Evolutionary conservation across 1,284 basidiomycete genomes (phyloP).

Genomic region (Leccinum variabile): DNA sequence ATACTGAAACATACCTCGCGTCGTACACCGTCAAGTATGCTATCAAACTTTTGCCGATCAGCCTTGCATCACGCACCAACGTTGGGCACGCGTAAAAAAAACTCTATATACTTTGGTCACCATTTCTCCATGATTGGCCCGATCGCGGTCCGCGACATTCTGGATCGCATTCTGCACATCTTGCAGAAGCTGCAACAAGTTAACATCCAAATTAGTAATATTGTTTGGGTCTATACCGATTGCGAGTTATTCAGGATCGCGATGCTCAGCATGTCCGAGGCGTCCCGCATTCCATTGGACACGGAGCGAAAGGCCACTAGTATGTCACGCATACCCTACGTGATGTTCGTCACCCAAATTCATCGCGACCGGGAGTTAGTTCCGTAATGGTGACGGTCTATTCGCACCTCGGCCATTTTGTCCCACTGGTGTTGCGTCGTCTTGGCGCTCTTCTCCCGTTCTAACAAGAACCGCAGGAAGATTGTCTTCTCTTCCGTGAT

Average conservation of each 20-base stretch:
- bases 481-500: conserved; percentile 57
- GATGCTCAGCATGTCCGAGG: conserved; percentile 22
- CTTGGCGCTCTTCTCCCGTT: conserved; percentile 42
- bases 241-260: conserved; percentile 19
- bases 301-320: conserved; percentile 30
- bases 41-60: conserved; percentile 27
- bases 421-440: conserved; percentile 30
- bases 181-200: conserved; percentile 25
- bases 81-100: conserved; percentile 3
- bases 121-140: conserved; percentile 21
- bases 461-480: conserved; percentile 48
- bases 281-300: conserved; percentile 21
- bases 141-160: conserved; percentile 24
- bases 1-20: conserved; percentile 24
- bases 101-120: conserved; percentile 26
- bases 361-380: background rate
- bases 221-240: conserved; percentile 19
- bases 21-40: conserved; percentile 25
- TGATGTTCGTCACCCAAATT: conserved; percentile 5
- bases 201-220: conserved; percentile 5
- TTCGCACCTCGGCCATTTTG: conserved; percentile 34
- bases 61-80: conserved; percentile 4
- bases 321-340: conserved; percentile 32
- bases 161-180: conserved; percentile 24
- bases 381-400: conserved; percentile 3